Percentiles rank a stretch among this genome's conserved stretches.
Evolutionary conservation across 495 filamentous ascomycete genomes (phyloP).

Genomic region (Lindgomyces ingoldianus): DNA sequence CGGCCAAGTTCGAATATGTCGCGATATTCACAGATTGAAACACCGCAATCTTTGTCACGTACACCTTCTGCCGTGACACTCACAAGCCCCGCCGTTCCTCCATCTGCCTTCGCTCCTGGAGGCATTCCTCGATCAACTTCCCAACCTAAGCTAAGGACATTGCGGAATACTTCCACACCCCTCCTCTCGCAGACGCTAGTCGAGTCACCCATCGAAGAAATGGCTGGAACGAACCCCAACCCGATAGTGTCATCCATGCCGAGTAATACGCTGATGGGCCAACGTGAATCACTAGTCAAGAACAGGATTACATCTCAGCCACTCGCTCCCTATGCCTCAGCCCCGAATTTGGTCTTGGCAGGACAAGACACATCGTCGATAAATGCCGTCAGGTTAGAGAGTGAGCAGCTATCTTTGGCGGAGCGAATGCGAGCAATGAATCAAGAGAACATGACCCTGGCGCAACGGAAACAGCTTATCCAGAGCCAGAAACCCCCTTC

Average conservation of each 20-base stretch:
- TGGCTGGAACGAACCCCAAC: background rate
- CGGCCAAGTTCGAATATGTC: constrained; percentile 24
- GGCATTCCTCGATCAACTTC: constrained; percentile 18
- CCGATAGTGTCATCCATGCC: constrained; percentile 45
- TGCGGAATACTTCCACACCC: constrained; percentile 52
- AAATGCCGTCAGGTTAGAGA: background rate
- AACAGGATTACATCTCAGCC: constrained; percentile 49
- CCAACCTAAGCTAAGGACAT: constrained; percentile 13
- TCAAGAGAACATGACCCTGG: constrained; percentile 73
- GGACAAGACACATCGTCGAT: background rate
- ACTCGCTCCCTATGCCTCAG: constrained; percentile 38
- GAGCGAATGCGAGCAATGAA: background rate
- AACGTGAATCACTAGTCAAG: constrained; percentile 61
- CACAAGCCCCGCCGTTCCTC: constrained; percentile 6
- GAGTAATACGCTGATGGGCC: constrained; percentile 60
- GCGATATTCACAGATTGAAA: constrained; percentile 13
- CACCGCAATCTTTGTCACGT: constrained; percentile 20
- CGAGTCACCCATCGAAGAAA: background rate
- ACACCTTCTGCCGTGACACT: constrained; percentile 16
- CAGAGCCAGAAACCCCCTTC: constrained; percentile 44
- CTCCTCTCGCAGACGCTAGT: constrained; percentile 40
- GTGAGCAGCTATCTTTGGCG: background rate
- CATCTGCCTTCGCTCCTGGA: constrained; percentile 13
- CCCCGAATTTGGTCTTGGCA: constrained; percentile 38
- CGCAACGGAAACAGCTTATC: constrained; percentile 60